Base-by-base conservation (phyloP, 2,329 filamentous ascomycete species). In the Thielaviopsis musarum region DNA sequence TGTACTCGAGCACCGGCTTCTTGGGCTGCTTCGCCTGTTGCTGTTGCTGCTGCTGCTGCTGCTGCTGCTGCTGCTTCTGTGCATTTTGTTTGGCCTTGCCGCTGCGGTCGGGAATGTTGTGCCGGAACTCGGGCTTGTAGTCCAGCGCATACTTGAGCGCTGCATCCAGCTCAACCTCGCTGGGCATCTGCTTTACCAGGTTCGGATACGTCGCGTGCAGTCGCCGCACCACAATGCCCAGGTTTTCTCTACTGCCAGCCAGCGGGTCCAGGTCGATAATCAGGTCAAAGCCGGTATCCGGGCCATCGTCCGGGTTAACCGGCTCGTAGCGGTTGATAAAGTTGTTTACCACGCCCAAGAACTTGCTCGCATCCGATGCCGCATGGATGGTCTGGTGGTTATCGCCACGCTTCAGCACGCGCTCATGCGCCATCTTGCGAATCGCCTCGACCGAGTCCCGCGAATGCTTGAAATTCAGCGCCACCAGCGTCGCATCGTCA, bases 341-440 rank as follows among this genome's bases (percentile, higher is more conserved):
- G 2, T 89, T 88, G 65, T 96, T 88, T 93, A 98, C 97, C 65
- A 98, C 95, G 5, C 82, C 81, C 54, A 93, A 76, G 59, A 93
- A 88, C 69, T 95, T 91, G 19, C 77, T 73, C 54, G 76, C 72
- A 52, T 85, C 80, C 59, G 87, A 85, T 53, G 81, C 85, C 12
- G 91, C 91, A 67, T 93, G 90, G 62, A 98, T 97, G 0, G 93
- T 98, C 72, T 98, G 93, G 70, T 98, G 93, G 67, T 97, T 97
- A 70, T 98, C 90, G 15, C 93, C 93, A 22, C 93, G 85, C 5
- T 82, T 78, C 21, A 96, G 74, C 0, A 98, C 88, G 56, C 93
- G 84, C 63, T 84, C 79, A 60, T 82, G 84, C 0, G 90, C 95
- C 26, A 91, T 77, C 60, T 80, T 75, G 52, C 87, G 81, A 63